phyloP scores from a whole-genome alignment of 495 filamentous ascomycete species.

The Penicillium pancosmium region DNA sequence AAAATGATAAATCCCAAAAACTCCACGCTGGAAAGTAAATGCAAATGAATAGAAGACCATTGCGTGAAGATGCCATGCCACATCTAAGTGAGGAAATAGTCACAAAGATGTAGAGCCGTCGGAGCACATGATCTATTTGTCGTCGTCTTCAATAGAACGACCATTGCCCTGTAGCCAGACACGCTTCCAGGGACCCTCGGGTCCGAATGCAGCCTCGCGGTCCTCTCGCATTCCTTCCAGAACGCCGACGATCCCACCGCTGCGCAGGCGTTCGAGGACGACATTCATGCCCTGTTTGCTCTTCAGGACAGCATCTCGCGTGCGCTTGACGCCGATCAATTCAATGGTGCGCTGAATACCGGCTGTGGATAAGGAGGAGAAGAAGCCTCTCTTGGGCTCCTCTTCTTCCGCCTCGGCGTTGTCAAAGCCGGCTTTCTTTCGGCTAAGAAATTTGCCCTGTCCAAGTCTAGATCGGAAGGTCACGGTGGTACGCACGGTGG shows the following conservation, averaged over 20 bases:
- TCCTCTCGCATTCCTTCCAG: conserved; percentile 82
- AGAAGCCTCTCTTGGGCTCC: conserved; percentile 61
- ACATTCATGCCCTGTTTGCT: conserved; percentile 95
- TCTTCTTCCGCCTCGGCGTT: conserved; percentile 51
- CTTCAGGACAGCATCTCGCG: conserved; percentile 79
- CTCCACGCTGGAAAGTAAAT: conserved; percentile 36
- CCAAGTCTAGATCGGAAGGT: conserved; percentile 82
- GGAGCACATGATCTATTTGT: conserved; percentile 23
- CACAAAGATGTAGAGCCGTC: neutral
- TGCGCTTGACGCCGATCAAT: conserved; percentile 79
- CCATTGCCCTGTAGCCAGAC: conserved; percentile 46
- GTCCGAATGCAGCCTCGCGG: conserved; percentile 51
- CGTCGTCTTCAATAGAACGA: conserved; percentile 33
- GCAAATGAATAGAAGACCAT: conserved; percentile 11
- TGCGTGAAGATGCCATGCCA: conserved; percentile 4
- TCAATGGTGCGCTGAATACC: conserved; percentile 90
- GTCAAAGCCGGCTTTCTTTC: conserved; percentile 37
- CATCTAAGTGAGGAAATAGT: neutral
- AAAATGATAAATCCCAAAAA: conserved; percentile 30
- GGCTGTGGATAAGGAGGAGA: conserved; percentile 73
- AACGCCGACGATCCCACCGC: conserved; percentile 81
- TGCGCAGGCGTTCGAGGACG: conserved; percentile 82
- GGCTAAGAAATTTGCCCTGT: conserved; percentile 67
- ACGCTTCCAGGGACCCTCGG: conserved; percentile 52
- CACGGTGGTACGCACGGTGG: conserved; percentile 81